Conservation (phyloP, 202 grass and related monocot genomes). For the Zizania palustris region DNA sequence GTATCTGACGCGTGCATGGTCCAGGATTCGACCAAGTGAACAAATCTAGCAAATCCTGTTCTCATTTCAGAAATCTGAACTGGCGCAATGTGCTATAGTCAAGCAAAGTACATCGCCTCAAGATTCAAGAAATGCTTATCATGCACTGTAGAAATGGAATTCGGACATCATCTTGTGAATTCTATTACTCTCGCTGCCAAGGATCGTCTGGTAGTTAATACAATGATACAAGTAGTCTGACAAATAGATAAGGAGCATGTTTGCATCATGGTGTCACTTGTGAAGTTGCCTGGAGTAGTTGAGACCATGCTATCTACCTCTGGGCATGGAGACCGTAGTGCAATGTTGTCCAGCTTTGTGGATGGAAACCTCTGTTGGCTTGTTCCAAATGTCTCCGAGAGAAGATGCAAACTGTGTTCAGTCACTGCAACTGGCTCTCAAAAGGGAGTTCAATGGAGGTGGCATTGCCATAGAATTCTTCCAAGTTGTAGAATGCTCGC, state of each 20-base stretch:
- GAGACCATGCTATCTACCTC: not conserved
- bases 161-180: not conserved
- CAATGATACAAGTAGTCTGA: conserved; percentile 13
- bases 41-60: not conserved
- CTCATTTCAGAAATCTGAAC: not conserved
- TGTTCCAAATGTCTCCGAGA: not conserved
- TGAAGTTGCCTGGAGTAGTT: not conserved
- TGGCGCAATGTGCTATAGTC: not conserved
- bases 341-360: not conserved
- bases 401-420: not conserved
- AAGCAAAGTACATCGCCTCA: not conserved
- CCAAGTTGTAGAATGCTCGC: conserved; percentile 88
- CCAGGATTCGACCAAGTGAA: not conserved
- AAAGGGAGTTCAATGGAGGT: conserved; percentile 84
- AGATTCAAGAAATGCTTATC: not conserved
- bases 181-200: conserved; percentile 26
- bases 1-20: too few relatives aligned
- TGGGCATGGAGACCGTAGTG: not conserved
- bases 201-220: conserved; percentile 18
- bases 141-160: not conserved
- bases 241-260: not conserved
- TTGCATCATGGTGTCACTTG: not conserved
- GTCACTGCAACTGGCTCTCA: conserved; percentile 54
- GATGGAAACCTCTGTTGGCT: conserved; percentile 9
- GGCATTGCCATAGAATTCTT: conserved; percentile 94